Conservation (phyloP, 192 early-diverging fungal genomes). For the Linnemannia zychae region DNA sequence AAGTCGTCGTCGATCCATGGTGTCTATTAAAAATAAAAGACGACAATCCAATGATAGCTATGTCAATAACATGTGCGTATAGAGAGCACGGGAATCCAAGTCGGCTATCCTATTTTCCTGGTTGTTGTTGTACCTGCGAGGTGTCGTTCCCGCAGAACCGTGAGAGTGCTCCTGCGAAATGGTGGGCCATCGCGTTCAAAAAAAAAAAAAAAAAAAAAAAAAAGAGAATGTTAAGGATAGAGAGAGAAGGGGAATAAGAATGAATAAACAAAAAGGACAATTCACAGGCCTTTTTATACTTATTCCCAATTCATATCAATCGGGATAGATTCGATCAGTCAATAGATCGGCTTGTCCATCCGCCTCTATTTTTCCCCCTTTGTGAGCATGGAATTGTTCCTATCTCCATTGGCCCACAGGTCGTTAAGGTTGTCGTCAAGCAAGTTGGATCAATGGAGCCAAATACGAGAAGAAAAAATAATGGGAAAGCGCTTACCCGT, state of each 20-base stretch:
- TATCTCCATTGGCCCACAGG: no score
- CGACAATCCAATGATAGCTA: neutral
- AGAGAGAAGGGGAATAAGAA: neutral
- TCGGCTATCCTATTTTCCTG: no score
- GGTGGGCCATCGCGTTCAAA: neutral
- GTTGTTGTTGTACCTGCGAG: conserved; percentile 20
- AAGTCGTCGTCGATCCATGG: conserved; percentile 51
- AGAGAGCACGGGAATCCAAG: neutral
- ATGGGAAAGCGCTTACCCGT: no score
- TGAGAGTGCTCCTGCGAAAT: neutral
- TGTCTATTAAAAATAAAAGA: neutral
- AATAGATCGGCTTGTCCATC: no score
- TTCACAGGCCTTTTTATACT: neutral
- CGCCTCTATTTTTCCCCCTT: neutral
- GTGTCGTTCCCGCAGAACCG: conserved; percentile 36
- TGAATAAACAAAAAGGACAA: neutral
- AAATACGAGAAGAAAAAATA: no score
- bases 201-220: neutral
- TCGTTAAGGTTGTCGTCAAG: no score
- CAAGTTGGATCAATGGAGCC: no score
- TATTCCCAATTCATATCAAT: neutral
- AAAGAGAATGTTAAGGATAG: neutral
- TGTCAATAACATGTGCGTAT: neutral
- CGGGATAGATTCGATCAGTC: neutral
- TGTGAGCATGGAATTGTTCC: no score